phyloP scores from a whole-genome alignment of 768 basidiomycete species.

The Galerina marginata region DNA sequence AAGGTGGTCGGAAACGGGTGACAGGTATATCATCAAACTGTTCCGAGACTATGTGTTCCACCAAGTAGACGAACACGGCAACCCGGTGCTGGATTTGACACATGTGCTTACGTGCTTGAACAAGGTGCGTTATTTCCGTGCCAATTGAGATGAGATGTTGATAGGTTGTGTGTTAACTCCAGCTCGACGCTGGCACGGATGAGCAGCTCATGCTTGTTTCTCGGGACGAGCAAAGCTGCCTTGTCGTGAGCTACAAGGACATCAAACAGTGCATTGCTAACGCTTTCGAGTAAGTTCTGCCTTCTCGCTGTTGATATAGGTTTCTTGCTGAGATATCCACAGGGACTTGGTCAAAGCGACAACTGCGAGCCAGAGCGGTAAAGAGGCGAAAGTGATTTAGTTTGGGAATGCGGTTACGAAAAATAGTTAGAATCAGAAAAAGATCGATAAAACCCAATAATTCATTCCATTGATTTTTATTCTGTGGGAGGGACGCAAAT shows the following conservation, averaged over 20 bases:
- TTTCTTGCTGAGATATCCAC: not conserved
- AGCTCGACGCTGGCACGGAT: conserved; percentile 94
- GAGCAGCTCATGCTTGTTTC: conserved; percentile 95
- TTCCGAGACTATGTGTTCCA: conserved; percentile 99
- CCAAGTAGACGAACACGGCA: conserved; percentile 89
- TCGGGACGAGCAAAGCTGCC: conserved; percentile 94
- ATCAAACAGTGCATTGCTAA: conserved; percentile 85
- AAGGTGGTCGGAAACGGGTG: conserved; percentile 98
- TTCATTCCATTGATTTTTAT: conserved; percentile 20
- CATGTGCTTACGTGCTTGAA: conserved; percentile 94
- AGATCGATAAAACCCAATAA: conserved; percentile 60
- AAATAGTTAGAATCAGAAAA: conserved; percentile 77
- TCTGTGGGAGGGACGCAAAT: not conserved
- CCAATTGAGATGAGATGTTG: not conserved
- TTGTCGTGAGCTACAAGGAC: conserved; percentile 93
- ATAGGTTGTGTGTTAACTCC: conserved; percentile 37
- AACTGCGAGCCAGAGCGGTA: conserved; percentile 21
- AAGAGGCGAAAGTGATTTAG: conserved; percentile 15
- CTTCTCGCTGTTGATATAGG: conserved; percentile 1
- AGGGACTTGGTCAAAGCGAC: conserved; percentile 56
- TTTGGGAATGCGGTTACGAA: conserved; percentile 28
- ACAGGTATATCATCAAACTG: conserved; percentile 96
- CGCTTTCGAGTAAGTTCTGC: conserved; percentile 73
- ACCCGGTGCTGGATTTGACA: conserved; percentile 86
- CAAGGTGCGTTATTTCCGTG: conserved; percentile 50